Base-by-base conservation (phyloP, 2,329 filamentous ascomycete genomes). In the Beauveria sp. region DNA sequence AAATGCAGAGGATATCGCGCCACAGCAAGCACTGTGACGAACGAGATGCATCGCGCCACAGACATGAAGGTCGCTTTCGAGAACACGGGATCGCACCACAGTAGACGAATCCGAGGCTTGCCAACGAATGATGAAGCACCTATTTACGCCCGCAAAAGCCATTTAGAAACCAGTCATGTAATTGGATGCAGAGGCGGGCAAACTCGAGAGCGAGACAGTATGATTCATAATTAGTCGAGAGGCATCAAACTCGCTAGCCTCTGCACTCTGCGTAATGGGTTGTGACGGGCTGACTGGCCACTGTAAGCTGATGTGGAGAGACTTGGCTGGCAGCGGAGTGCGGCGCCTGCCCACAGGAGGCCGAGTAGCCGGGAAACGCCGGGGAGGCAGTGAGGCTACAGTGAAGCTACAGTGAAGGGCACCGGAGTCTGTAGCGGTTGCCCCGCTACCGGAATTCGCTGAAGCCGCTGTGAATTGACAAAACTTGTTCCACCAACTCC, bases 341-440 rank as follows among this genome's bases (percentile, higher is more conserved):
- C 61, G 55, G 61, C 55, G 57, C 53, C 45, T 34, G 45, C 46
- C 43, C 31, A 50, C n/a, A 51, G 57, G 22, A 56, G 34, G 50
- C 50, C 56, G 51, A 59, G 24, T 16, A 31, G 46, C 45, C 62
- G 62, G 62, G 48, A 63, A 63, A 63, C 52, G 52, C 62, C 62
- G 62, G 62, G 31, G 22, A 46, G 45, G 20, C 20, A 22, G 10
- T 16, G 45, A 22, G 3, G 45, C 42, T 43, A 43, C 42, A 43
- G 18, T 8, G 40, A 43, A 43, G 38, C 24, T 26, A 31, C 50
- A 20, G 26, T 12, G 22, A 31, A 46, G 45, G 10, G 18, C 43
- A 40, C 46, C 4, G 38, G 7, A 18, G 12, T 18, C 22, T 28
- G 16, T 24, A 60, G 43, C 38, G 48, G 51, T 48, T 57, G 57